Percentiles rank a stretch among this genome's conserved stretches.
phyloP scores from a whole-genome alignment of 345 rosid genomes.

The Sisymbrium irio region DNA sequence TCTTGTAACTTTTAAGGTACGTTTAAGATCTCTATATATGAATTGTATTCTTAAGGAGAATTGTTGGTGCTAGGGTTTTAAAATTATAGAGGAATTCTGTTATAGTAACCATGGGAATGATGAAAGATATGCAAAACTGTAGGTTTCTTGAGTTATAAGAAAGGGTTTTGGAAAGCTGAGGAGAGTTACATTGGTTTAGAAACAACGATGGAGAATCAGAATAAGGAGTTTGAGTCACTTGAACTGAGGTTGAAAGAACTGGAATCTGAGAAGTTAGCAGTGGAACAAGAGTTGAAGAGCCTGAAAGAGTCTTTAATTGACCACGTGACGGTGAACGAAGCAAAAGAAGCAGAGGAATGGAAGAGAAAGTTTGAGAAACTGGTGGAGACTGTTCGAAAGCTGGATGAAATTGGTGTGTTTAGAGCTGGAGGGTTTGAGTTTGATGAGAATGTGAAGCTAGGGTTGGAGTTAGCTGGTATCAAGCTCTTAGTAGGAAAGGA shows the following conservation, averaged over 20 bases:
- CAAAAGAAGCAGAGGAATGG: constrained; percentile 45
- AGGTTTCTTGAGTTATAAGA: constrained; percentile 32
- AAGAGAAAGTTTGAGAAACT: constrained; percentile 52
- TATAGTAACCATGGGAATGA: background rate
- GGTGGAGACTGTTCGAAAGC: constrained; percentile 27
- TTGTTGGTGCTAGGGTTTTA: background rate
- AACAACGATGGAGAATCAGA: constrained; percentile 37
- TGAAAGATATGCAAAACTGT: background rate
- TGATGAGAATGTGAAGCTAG: constrained; percentile 26
- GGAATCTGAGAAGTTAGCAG: constrained; percentile 35
- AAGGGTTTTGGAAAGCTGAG: constrained; percentile 38
- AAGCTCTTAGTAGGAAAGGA: background rate
- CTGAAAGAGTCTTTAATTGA: constrained; percentile 28
- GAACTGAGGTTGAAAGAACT: constrained; percentile 28
- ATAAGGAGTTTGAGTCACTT: constrained; percentile 36
- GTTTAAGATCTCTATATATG: background rate
- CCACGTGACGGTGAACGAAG: constrained; percentile 47
- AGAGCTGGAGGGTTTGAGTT: constrained; percentile 7
- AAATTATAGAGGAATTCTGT: background rate
- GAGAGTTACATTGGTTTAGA: constrained; percentile 43
- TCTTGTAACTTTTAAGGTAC: background rate
- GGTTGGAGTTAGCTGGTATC: constrained; percentile 3
- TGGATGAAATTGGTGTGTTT: constrained; percentile 15
- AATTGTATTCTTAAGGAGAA: background rate
- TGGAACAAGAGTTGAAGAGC: constrained; percentile 22